Conservation (phyloP, 2,329 filamentous ascomycete species). For the Coniochaeta sp. region DNA sequence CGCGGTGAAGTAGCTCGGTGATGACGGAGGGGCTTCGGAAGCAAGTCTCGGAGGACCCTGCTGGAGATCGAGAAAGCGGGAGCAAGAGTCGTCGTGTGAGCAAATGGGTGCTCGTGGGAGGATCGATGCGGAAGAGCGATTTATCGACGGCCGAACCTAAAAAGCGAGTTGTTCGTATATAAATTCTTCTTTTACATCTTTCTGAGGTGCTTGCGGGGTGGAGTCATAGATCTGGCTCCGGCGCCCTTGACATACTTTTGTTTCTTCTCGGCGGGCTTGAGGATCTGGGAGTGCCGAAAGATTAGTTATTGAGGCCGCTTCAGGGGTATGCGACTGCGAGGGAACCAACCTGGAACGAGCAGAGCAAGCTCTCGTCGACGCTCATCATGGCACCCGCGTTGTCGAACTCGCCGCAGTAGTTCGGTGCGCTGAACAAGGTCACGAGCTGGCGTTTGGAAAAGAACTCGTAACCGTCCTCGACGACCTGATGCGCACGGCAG, state of each 20-base stretch:
- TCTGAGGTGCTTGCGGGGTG: constrained; percentile 61
- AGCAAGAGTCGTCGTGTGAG: constrained; percentile 2
- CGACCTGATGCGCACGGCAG: constrained; percentile 96
- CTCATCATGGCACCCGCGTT: constrained; percentile 99
- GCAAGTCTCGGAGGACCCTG: neutral
- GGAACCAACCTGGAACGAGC: constrained; percentile 83
- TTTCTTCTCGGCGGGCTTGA: constrained; percentile 99
- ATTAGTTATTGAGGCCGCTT: constrained; percentile 13
- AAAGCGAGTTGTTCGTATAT: constrained; percentile 69
- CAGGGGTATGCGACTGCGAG: constrained; percentile 7
- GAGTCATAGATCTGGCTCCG: constrained; percentile 59
- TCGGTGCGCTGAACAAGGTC: constrained; percentile 94
- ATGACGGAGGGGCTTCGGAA: neutral
- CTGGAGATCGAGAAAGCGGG: neutral
- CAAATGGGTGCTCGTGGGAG: constrained; percentile 5
- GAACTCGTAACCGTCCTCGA: constrained; percentile 99
- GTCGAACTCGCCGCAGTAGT: constrained; percentile 99
- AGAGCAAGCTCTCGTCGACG: constrained; percentile 95
- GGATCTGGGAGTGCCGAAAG: constrained; percentile 56
- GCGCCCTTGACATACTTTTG: constrained; percentile 94
- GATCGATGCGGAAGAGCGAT: constrained; percentile 17
- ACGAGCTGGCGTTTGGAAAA: constrained; percentile 98
- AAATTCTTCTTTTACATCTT: constrained; percentile 60
- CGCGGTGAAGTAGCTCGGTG: neutral
- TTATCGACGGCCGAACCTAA: constrained; percentile 96